phyloP scores from a whole-genome alignment of 176 grass and related monocot genomes.

The Cenchrus fungigraminus region DNA sequence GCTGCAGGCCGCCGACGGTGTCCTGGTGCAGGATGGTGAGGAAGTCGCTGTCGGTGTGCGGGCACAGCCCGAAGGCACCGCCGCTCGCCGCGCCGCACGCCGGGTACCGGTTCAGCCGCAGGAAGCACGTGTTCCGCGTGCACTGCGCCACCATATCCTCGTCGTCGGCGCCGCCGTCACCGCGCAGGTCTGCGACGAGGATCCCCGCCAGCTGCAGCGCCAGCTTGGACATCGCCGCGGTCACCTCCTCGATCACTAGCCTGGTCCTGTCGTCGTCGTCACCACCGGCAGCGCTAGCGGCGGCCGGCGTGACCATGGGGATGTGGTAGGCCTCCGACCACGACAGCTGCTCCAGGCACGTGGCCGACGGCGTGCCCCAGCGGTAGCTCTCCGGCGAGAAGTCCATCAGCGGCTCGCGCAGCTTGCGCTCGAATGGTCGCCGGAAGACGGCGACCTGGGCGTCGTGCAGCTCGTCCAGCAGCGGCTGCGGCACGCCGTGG shows the following conservation, averaged over 20 bases:
- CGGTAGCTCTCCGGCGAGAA: conserved; percentile 70
- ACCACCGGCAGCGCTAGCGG: background rate
- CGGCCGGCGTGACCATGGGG: conserved; percentile 29
- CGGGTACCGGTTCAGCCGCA: conserved; percentile 84
- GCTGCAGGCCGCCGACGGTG: conserved; percentile 60
- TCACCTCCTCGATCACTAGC: conserved; percentile 56
- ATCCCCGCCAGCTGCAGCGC: conserved; percentile 57
- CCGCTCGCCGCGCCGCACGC: conserved; percentile 34
- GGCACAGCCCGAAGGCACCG: conserved; percentile 58
- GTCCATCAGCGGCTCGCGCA: conserved; percentile 42
- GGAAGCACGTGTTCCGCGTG: conserved; percentile 60
- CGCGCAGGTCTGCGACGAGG: conserved; percentile 28
- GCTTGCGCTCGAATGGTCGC: conserved; percentile 59
- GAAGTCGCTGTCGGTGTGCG: conserved; percentile 92
- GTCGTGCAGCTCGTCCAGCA: conserved; percentile 44
- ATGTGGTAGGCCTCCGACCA: conserved; percentile 98
- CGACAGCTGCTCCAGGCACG: conserved; percentile 59
- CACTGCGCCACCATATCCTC: background rate
- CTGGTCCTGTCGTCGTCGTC: conserved; percentile 24
- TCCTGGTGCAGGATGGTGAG: conserved; percentile 72
- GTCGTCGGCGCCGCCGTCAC: background rate
- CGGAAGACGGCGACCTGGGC: conserved; percentile 56
- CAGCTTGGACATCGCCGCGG: conserved; percentile 57
- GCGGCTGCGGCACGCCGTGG: conserved; percentile 55
- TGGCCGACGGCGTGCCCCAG: conserved; percentile 73